Percentiles rank a stretch among this genome's conserved stretches.
These are phyloP conservation scores for Lichtheimia corymbifera DNA, from an alignment of 371 early-diverging fungal genomes.

Conservation along the genomic window DNA sequence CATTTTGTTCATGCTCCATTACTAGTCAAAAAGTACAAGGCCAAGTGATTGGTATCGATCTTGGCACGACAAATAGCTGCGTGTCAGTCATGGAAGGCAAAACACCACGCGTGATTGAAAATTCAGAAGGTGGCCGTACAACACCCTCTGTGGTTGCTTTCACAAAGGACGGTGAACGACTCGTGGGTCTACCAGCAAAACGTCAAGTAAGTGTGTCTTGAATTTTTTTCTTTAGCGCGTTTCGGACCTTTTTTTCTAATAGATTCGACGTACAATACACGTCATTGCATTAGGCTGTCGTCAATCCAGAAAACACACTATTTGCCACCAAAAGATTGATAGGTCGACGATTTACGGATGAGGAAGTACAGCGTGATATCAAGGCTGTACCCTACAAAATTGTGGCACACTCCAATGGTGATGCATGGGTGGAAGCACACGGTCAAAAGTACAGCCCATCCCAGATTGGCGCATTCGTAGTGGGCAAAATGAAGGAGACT, in stretches of 20 bases:
- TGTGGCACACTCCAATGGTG: constrained; percentile 87
- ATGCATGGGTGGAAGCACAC: constrained; percentile 93
- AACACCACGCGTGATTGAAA: constrained; percentile 91
- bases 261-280: constrained; percentile 4
- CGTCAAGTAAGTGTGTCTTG: constrained; percentile 50
- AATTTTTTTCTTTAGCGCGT: constrained; percentile 5
- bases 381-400: constrained; percentile 91
- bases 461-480: constrained; percentile 93
- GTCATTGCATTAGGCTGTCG: constrained; percentile 66
- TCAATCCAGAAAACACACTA: constrained; percentile 90
- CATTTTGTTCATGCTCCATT: background rate
- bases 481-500: constrained; percentile 94
- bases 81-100: constrained; percentile 95
- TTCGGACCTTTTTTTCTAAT: constrained; percentile 2
- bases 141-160: constrained; percentile 96
- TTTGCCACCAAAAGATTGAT: constrained; percentile 95
- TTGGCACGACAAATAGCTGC: constrained; percentile 99
- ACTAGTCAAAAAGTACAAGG: constrained; percentile 73
- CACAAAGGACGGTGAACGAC: constrained; percentile 80
- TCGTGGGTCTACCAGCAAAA: constrained; percentile 94
- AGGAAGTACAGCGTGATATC: constrained; percentile 82
- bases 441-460: constrained; percentile 95
- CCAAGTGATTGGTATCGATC: constrained; percentile 95
- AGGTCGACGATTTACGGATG: constrained; percentile 90
- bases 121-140: constrained; percentile 90